Evolutionary conservation across 2,329 filamentous ascomycete species (phyloP).

Genomic region (Fusarium nygamai): DNA sequence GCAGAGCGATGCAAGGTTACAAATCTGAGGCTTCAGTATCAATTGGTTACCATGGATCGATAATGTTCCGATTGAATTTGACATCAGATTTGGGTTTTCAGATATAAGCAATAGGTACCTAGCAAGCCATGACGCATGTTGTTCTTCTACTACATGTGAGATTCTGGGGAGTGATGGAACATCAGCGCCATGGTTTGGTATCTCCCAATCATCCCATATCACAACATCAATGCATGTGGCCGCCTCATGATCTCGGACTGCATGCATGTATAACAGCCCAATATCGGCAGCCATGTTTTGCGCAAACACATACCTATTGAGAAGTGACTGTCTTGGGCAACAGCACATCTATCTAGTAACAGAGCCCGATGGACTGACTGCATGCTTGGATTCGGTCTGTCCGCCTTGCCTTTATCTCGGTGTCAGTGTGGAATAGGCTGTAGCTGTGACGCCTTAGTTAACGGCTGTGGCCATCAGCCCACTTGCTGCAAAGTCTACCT

Average conservation of each 20-base stretch:
- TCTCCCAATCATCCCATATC: slow-evolving; percentile 30
- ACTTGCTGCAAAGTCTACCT: slow-evolving; percentile 12
- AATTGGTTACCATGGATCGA: slow-evolving; percentile 24
- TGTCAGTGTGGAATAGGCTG: background rate
- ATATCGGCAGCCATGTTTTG: slow-evolving; percentile 21
- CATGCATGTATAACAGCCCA: slow-evolving; percentile 28
- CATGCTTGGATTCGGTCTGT: slow-evolving; percentile 11
- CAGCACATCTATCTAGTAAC: background rate
- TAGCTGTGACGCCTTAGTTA: background rate
- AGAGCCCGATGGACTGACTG: slow-evolving; percentile 25
- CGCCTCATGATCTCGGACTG: slow-evolving; percentile 27
- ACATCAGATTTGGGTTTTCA: background rate
- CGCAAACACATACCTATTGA: background rate
- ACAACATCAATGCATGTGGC: slow-evolving; percentile 28
- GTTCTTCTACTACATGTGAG: slow-evolving; percentile 3
- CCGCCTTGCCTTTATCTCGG: slow-evolving; percentile 21
- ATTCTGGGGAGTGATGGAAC: slow-evolving; percentile 16
- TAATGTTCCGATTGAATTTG: slow-evolving; percentile 35
- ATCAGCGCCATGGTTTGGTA: slow-evolving; percentile 22
- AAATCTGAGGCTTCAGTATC: slow-evolving; percentile 23
- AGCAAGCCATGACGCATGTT: slow-evolving; percentile 12
- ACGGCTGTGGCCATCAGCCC: slow-evolving; percentile 12
- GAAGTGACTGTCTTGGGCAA: slow-evolving; percentile 9
- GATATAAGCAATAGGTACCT: background rate
- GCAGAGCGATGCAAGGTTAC: background rate